Base-by-base conservation (phyloP, 2,329 filamentous ascomycete genomes). In the Sarocladiaceae sp. region DNA sequence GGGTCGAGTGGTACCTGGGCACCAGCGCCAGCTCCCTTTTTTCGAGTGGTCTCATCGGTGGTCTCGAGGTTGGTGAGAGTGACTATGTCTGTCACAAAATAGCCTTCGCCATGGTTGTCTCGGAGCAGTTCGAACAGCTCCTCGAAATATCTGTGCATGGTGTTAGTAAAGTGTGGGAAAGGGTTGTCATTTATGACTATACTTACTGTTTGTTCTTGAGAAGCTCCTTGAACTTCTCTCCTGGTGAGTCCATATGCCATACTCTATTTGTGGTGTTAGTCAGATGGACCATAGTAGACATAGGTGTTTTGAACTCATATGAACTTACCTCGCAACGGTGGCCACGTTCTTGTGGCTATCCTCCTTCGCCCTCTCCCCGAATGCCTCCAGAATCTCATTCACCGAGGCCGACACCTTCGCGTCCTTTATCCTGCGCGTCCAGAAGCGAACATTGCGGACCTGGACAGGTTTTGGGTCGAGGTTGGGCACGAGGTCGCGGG, bases 221-320 rank as follows among this genome's bases (percentile, higher is more conserved):
- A 16, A 58, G 51, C 23, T 53, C 54, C 43, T 56, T 56, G 48
- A 58, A 58, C 48, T 58, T 57, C 20, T 58, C 55, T 21, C 51
- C 53, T 1, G 56, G 56, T 3, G 52, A 55, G 42, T 58, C 55
- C 56, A 58, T 58, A 44, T 58, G 56, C 56, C 56, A 58, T 15
- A 58, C 50, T 13, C 40, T 42, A 15, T 21, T 10, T 16, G 9
- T 10, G 7, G 9, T 6, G 19, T 6, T 23, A 12, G 27, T 42
- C 20, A 39, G 34, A 4, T 16, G 6, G 16, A 13, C 26, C 4
- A n/a, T n/a, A n/a, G n/a, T n/a, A n/a, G n/a, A n/a, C n/a, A n/a
- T 9, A 29, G 26, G 13, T 9, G 26, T 29, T 29, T 7, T 29
- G 26, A 29, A 13, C 7, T 29, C 13, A 13, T 9, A 31, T 19